Evolutionary conservation across 768 basidiomycete species (phyloP), one percentile per base, ranked within the genome.

Genomic region (Termitomyces sp.): DNA sequence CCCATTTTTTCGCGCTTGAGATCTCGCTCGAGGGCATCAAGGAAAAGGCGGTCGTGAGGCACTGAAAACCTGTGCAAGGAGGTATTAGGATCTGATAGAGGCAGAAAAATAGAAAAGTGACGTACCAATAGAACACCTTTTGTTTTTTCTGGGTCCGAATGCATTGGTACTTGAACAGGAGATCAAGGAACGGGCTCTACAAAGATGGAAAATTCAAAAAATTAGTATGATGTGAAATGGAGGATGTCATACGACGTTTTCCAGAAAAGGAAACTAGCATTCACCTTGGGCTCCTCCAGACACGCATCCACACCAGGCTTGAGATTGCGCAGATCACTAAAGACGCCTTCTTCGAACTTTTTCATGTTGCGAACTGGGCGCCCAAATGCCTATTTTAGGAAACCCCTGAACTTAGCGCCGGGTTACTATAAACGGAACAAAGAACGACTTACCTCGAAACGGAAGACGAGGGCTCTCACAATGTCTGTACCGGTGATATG

Each of bases 91-190:
- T 45, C n/a, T 50, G 54, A 55, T 57, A 20, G 12, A 15, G 20
- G 7, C 22, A 16, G n/a, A n/a, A 52, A 44, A 24, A 49, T 42
- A 12, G 9, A 44, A 20, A 56, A 59, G 18, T 45, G 28, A 78
- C 88, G 58, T 66, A 92, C 95, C 96, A 98, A 73, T 92, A 97
- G 71, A 97, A 98, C n/a, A 98, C 96, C 74, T 98, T 95, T 78
- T 96, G 96, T 78, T 97, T 98, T 83, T 97, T 98, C 73, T 98
- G 96, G 1, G 96, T 98, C 42, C 96, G 87, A 66, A 98, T 97
- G 72, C 95, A 96, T 71, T 96, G 94, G 68, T 92, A 95, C 74
- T 96, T 95, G 85, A 97, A 97, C 11, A 98, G 77, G 32, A 96
- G 82, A 67, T 98, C 96, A 18, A 98, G 81, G 76, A 98, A 96